These are phyloP conservation scores for Talaromyces sp. DNA, from an alignment of 2,329 filamentous ascomycete genomes.

Conservation along the genomic window DNA sequence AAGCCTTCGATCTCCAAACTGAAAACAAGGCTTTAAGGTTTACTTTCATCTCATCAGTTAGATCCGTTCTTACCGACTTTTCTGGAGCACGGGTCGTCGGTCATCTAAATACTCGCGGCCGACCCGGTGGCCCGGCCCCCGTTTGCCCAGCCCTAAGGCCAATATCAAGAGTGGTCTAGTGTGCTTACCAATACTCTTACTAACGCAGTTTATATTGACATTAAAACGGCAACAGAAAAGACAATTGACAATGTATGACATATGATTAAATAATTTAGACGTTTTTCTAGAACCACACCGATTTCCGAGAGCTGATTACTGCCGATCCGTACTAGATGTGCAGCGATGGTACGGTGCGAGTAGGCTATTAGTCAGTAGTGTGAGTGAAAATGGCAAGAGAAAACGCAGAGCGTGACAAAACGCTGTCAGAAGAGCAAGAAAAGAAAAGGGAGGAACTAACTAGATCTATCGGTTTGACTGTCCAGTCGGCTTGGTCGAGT, in stretches of 20 bases:
- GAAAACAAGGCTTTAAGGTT: not conserved
- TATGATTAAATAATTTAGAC: not conserved
- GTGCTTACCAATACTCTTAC: conserved; percentile 1
- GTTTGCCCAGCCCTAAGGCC: not conserved
- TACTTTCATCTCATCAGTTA: not conserved
- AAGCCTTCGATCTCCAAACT: not conserved
- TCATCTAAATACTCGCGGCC: not conserved
- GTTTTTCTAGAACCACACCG: not conserved
- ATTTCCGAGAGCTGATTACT: conserved; percentile 2
- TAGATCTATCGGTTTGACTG: not conserved
- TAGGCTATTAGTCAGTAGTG: conserved; percentile 4
- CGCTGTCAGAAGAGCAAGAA: not conserved
- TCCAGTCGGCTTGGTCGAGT: not conserved
- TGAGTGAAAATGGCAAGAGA: not conserved
- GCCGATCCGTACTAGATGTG: not conserved
- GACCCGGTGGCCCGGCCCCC: not conserved
- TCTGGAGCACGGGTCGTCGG: not conserved
- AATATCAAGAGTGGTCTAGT: not conserved
- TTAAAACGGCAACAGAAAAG: not conserved
- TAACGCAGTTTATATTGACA: not conserved
- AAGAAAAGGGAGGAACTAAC: not conserved
- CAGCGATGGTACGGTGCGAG: not conserved
- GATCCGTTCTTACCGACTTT: not conserved
- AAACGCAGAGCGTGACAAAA: not conserved
- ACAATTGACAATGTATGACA: not conserved